These are phyloP conservation scores for Cnidoscolus chayamansa DNA, from an alignment of 441 rosid genomes.

Conservation along the genomic window DNA sequence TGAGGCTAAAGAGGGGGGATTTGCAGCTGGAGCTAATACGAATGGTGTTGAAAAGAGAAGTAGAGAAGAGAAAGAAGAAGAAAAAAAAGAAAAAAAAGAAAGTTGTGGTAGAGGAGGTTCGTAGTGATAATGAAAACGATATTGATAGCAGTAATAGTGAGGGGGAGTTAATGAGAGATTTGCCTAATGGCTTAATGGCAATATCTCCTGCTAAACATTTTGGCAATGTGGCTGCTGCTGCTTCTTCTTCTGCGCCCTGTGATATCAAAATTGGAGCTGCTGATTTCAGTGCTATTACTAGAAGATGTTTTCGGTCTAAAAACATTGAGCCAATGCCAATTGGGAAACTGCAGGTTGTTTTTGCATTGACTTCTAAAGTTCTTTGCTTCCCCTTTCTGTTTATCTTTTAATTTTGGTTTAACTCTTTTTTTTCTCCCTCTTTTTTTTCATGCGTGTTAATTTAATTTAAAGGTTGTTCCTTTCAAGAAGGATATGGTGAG, in stretches of 20 bases:
- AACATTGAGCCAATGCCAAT: conserved; percentile 72
- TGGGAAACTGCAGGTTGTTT: conserved; percentile 67
- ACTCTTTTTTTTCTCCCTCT: background rate
- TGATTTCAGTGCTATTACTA: conserved; percentile 36
- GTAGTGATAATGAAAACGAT: conserved; percentile 20
- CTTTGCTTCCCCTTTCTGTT: conserved; percentile 4
- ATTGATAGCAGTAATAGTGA: conserved; percentile 22
- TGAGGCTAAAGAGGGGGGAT: conserved; percentile 61
- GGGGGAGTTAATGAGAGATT: conserved; percentile 64
- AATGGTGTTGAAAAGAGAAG: conserved; percentile 77
- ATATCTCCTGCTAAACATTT: conserved; percentile 55
- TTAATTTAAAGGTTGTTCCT: conserved; percentile 53
- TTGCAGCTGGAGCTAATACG: conserved; percentile 65
- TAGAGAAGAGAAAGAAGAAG: conserved; percentile 50
- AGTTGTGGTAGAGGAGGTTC: conserved; percentile 19
- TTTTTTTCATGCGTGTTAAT: background rate
- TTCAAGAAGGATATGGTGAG: conserved; percentile 51
- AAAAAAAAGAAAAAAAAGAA: conserved; percentile 28
- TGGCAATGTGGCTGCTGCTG: conserved; percentile 42
- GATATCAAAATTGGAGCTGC: conserved; percentile 68
- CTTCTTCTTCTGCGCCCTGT: conserved; percentile 46
- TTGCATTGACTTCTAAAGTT: background rate
- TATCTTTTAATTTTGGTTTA: background rate
- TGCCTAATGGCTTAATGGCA: conserved; percentile 94
- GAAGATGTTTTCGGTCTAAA: conserved; percentile 76